Conservation (phyloP, 371 early-diverging fungal species). For the Syncephalis plumigaleata region DNA sequence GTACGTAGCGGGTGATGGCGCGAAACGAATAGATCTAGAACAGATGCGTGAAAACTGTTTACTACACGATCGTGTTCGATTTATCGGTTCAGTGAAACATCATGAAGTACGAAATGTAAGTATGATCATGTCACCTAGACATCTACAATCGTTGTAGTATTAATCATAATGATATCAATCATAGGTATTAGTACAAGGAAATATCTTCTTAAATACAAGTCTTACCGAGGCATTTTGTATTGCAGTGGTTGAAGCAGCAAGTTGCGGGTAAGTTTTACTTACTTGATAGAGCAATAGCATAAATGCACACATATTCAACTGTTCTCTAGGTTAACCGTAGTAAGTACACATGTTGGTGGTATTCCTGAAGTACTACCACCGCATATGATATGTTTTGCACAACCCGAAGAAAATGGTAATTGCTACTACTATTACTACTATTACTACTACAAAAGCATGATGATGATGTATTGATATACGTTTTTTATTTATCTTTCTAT, state of each 20-base stretch:
- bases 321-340: constrained; percentile 74
- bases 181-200: constrained; percentile 72
- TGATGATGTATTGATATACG: too few species aligned
- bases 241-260: constrained; percentile 97
- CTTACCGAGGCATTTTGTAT: constrained; percentile 99
- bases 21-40: constrained; percentile 89
- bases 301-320: not conserved
- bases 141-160: too few species aligned
- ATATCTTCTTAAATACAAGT: constrained; percentile 97
- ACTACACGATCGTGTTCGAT: constrained; percentile 82
- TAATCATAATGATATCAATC: not conserved
- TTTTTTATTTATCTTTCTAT: too few species aligned
- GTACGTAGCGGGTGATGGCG: constrained; percentile 81
- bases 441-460: not conserved
- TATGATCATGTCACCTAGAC: not conserved
- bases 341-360: constrained; percentile 97
- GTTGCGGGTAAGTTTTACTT: constrained; percentile 56
- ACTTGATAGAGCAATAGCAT: too few species aligned
- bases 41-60: constrained; percentile 92
- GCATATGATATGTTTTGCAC: constrained; percentile 88
- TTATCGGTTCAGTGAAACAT: constrained; percentile 81
- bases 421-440: not conserved
- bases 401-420: constrained; percentile 77
- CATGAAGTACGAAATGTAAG: constrained; percentile 68
- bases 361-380: constrained; percentile 95